Base-by-base conservation (phyloP, 768 basidiomycete species). In the Clitopilus hobsonii region DNA sequence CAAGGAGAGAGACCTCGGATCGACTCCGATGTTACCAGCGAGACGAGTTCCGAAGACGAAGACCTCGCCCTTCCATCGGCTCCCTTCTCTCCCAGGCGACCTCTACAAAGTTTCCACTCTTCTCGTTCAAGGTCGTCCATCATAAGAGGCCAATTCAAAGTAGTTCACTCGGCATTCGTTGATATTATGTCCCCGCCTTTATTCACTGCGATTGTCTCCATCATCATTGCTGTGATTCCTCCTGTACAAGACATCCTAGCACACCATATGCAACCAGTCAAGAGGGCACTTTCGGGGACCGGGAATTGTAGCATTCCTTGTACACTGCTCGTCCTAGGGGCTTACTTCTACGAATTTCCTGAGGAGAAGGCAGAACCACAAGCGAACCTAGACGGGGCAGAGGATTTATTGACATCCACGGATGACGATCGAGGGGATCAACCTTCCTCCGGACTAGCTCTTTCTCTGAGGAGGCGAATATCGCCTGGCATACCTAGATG, bases 121-220 rank as follows among this genome's bases (percentile, higher is more conserved):
- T n/a, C n/a, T n/a, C n/a, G n/a, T n/a, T n/a, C n/a, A n/a, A n/a
- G n/a, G n/a, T n/a, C n/a, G n/a, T n/a, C n/a, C n/a, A n/a, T n/a
- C n/a, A n/a, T n/a, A n/a, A n/a, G n/a, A n/a, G n/a, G n/a, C n/a
- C n/a, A n/a, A n/a, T n/a, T n/a, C n/a, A n/a, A n/a, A n/a, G n/a
- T n/a, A n/a, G n/a, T n/a, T n/a, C n/a, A n/a, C n/a, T n/a, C n/a
- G 4, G 41, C 41, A 45, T 5, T 87, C 61, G 80, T 81, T 63
- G 77, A 78, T 22, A 92, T 94, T 70, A 91, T 97, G 88, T 94
- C 94, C 0, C 88, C 86, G 0, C 94, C 94, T 0, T 80, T 95
- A 38, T 88, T 91, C 78, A 88, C 91, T 0, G 86, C 92, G 1
- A 63, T 91, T n/a, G 68, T 80, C 1, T 91, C 89, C 2, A 71